These are phyloP conservation scores for Pythium biforme DNA, from an alignment of 352 stramenopile species.

Conservation along the genomic window DNA sequence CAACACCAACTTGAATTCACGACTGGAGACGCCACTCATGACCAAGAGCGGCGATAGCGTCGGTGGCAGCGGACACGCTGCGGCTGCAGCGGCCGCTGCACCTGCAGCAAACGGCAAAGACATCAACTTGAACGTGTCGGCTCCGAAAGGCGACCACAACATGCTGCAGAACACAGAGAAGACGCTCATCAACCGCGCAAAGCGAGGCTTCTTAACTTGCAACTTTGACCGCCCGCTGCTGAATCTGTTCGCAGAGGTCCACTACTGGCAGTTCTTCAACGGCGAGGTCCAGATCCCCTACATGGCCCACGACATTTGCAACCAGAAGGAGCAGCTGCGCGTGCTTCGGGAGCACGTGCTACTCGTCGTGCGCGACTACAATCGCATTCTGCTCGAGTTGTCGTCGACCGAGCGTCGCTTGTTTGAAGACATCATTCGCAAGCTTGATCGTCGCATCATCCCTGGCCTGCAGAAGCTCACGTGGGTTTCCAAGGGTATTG, in stretches of 20 bases:
- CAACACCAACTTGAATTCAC: constrained; percentile 72
- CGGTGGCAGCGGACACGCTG: constrained; percentile 21
- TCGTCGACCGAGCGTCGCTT: constrained; percentile 87
- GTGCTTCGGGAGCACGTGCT: constrained; percentile 93
- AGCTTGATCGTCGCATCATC: constrained; percentile 91
- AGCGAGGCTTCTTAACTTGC: constrained; percentile 89
- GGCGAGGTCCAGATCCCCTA: constrained; percentile 95
- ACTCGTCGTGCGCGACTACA: constrained; percentile 95
- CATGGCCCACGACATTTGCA: constrained; percentile 94
- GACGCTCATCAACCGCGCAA: constrained; percentile 71
- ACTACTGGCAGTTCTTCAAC: constrained; percentile 91
- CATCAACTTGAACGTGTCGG: constrained; percentile 38
- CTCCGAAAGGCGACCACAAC: constrained; percentile 46
- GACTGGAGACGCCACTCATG: constrained; percentile 87
- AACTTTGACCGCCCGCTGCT: constrained; percentile 94
- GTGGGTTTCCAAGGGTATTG: constrained; percentile 91
- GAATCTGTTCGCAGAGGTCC: constrained; percentile 91
- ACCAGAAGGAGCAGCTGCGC: constrained; percentile 91
- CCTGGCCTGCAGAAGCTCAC: constrained; percentile 93
- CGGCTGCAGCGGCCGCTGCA: background rate
- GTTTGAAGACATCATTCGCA: constrained; percentile 94
- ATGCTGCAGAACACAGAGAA: constrained; percentile 78
- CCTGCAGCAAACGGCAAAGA: constrained; percentile 4
- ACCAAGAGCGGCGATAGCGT: constrained; percentile 56
- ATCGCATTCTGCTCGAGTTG: constrained; percentile 92